Conservation (phyloP, 2,329 filamentous ascomycete genomes). For the Diplodia intermedia region DNA sequence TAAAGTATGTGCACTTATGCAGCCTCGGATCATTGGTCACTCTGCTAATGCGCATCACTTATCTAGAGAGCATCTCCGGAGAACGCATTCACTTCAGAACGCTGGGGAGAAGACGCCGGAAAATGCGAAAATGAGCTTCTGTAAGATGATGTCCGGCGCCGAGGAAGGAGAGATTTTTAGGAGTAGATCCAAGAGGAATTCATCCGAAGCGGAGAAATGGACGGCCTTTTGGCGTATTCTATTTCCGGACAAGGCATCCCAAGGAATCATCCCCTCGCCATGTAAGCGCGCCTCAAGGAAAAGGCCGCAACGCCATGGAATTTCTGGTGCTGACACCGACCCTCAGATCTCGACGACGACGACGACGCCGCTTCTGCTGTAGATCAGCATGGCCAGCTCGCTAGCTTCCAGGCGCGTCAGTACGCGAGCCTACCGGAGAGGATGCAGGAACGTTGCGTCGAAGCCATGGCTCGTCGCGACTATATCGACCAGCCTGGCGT, state of each 20-base stretch:
- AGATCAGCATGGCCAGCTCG: neutral
- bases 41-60: neutral
- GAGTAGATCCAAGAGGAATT: neutral
- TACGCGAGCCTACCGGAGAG: neutral
- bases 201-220: neutral
- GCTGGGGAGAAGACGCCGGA: neutral
- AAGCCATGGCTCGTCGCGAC: neutral
- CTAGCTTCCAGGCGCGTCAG: neutral
- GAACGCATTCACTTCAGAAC: neutral
- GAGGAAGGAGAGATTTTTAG: neutral
- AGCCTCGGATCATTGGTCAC: accelerated
- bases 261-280: neutral
- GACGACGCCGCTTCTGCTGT: too few relatives aligned
- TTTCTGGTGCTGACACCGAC: neutral
- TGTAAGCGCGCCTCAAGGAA: neutral
- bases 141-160: neutral
- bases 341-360: neutral
- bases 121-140: neutral
- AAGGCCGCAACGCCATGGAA: too few relatives aligned
- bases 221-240: neutral
- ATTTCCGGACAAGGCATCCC: neutral
- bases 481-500: neutral
- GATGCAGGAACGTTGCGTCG: neutral
- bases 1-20: neutral
- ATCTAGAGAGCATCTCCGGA: neutral